Evolutionary conservation across 345 rosid species (phyloP).

Genomic region (Turritis glabra): DNA sequence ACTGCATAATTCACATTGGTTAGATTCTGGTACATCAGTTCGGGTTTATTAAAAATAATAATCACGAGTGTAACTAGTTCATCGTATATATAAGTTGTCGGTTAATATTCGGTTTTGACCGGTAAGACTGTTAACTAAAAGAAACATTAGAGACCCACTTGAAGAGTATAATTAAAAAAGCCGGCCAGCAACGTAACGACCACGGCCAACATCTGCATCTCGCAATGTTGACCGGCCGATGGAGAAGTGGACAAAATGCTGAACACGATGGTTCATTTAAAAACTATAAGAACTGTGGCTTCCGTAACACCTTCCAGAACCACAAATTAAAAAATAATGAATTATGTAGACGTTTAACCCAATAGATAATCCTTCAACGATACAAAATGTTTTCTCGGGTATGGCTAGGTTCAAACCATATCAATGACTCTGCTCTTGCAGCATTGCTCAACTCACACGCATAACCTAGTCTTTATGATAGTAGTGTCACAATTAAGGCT

Average conservation of each 20-base stretch:
- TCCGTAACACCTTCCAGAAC: conserved; percentile 4
- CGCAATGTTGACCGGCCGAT: conserved; percentile 29
- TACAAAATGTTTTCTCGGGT: not conserved
- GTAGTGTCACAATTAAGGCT: not conserved
- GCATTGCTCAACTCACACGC: not conserved
- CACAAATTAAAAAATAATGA: not conserved
- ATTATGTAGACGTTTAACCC: not conserved
- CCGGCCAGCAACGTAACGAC: conserved; percentile 32
- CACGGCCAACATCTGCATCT: conserved; percentile 25
- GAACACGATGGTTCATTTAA: conserved; percentile 17
- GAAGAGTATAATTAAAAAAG: conserved; percentile 6
- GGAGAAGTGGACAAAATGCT: conserved; percentile 12
- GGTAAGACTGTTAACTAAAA: conserved; percentile 22
- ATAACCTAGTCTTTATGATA: not conserved
- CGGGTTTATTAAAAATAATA: not conserved
- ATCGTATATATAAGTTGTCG: conserved; percentile 11
- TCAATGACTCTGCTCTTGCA: not conserved
- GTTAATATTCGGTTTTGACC: conserved; percentile 34
- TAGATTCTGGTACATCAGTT: not conserved
- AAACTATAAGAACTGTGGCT: conserved; percentile 2
- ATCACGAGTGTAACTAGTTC: conserved; percentile 4
- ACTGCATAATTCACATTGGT: not conserved
- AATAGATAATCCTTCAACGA: not conserved
- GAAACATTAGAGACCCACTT: conserved; percentile 24
- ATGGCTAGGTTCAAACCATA: not conserved